These are phyloP conservation scores for Microascus cirrosus DNA, from an alignment of 2,329 filamentous ascomycete species.

Conservation along the genomic window DNA sequence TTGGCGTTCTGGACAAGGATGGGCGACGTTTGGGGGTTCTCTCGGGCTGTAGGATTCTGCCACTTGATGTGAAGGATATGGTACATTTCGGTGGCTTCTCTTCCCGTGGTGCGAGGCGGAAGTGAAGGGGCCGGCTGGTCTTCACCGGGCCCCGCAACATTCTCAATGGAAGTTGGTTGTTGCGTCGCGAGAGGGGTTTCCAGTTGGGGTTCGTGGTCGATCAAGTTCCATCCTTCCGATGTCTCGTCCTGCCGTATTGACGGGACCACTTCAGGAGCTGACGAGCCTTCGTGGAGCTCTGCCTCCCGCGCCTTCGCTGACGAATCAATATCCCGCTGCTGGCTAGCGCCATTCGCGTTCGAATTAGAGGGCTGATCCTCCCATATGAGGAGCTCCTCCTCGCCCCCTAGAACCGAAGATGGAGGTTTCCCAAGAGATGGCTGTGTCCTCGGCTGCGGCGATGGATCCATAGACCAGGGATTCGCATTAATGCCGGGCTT, in stretches of 20 bases:
- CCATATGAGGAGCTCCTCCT: constrained; percentile 3
- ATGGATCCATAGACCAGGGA: constrained; percentile 9
- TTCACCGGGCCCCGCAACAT: not conserved
- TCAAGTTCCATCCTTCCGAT: constrained; percentile 3
- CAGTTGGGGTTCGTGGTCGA: not conserved
- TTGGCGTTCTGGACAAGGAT: constrained; percentile 90
- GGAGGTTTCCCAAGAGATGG: not conserved
- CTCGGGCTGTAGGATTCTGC: constrained; percentile 51
- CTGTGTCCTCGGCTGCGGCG: not conserved
- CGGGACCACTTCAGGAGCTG: not conserved
- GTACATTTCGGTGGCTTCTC: constrained; percentile 60
- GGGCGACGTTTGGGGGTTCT: constrained; percentile 65
- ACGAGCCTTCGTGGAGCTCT: not conserved
- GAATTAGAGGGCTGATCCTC: not conserved
- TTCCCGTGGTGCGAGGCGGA: constrained; percentile 22
- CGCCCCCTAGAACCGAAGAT: not conserved
- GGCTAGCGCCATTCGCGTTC: not conserved
- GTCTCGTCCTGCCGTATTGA: not conserved
- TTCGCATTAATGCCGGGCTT: constrained; percentile 20
- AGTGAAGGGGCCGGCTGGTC: constrained; percentile 17
- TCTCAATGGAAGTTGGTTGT: not conserved
- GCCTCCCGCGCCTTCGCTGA: not conserved
- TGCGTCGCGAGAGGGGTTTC: not conserved
- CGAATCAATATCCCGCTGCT: not conserved
- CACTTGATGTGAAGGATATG: constrained; percentile 87